phyloP scores from a whole-genome alignment of 2,329 filamentous ascomycete genomes.

The Trichoderma lentiforme region DNA sequence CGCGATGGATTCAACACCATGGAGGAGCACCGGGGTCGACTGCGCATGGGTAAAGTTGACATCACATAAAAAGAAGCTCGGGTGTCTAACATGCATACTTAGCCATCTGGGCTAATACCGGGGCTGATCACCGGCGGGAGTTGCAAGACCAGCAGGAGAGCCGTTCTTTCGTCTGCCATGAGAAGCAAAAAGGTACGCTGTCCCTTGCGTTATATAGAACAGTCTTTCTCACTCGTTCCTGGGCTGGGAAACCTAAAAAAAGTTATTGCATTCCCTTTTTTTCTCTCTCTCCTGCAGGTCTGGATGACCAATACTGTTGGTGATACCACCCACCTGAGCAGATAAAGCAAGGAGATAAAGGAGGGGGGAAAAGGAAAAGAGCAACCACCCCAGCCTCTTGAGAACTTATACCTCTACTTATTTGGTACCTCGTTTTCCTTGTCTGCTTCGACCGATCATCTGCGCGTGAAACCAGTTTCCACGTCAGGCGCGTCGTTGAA shows the following conservation, averaged over 20 bases:
- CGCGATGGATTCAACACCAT: background rate
- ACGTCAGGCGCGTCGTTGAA: background rate
- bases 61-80: background rate
- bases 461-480: background rate
- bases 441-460: background rate
- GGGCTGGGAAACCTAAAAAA: background rate
- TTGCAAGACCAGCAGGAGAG: background rate
- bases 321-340: constrained; percentile 11
- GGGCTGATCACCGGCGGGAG: background rate
- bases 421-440: background rate
- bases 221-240: background rate
- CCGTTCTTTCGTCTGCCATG: background rate
- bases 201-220: background rate
- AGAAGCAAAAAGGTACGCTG: background rate
- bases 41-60: background rate
- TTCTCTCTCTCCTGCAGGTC: background rate
- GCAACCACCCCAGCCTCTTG: background rate
- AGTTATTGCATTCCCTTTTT: background rate
- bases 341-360: constrained; percentile 6
- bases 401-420: background rate
- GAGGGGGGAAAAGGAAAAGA: background rate
- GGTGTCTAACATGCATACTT: constrained; percentile 8
- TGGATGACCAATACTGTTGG: background rate
- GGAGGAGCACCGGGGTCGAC: background rate
- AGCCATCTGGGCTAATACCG: constrained; percentile 4